Evolutionary conservation across 345 rosid genomes (phyloP).

Genomic region (Nasturtium officinale): DNA sequence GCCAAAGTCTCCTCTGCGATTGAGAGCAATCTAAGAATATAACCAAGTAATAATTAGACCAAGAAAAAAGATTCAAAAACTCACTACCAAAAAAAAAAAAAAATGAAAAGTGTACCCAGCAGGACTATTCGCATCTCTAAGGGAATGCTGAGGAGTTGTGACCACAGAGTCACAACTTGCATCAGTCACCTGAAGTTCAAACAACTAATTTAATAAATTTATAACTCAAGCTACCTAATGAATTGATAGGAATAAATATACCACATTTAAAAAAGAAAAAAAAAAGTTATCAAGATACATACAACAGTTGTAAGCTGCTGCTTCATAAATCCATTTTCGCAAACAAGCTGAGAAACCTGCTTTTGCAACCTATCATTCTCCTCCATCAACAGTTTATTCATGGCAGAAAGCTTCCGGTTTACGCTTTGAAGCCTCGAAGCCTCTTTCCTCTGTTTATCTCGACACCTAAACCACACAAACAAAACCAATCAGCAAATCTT

Average conservation of each 20-base stretch:
- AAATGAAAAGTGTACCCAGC: conserved; percentile 71
- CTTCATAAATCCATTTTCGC: conserved; percentile 90
- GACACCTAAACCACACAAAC: conserved; percentile 60
- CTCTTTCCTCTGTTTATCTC: conserved; percentile 99
- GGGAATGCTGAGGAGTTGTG: conserved; percentile 89
- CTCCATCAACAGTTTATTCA: conserved; percentile 98
- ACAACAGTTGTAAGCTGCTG: conserved; percentile 81
- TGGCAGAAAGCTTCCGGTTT: conserved; percentile 86
- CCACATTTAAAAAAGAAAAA: too few relatives aligned
- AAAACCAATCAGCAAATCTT: background rate
- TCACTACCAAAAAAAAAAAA: background rate
- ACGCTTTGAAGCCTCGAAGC: conserved; percentile 93
- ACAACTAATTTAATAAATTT: background rate
- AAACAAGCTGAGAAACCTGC: conserved; percentile 96
- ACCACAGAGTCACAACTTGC: conserved; percentile 93
- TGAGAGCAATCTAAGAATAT: conserved; percentile 80
- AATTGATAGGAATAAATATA: too few relatives aligned
- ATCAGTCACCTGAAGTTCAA: conserved; percentile 57
- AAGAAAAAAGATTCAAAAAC: background rate
- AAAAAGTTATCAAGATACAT: conserved; percentile 19
- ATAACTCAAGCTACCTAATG: background rate
- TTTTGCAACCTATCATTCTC: conserved; percentile 98
- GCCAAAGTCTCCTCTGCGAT: conserved; percentile 99
- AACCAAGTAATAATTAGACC: conserved; percentile 1
- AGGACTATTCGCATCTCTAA: conserved; percentile 94